Conservation (phyloP, 2,329 filamentous ascomycete genomes). For the Ceratocystis eucalypticola region DNA sequence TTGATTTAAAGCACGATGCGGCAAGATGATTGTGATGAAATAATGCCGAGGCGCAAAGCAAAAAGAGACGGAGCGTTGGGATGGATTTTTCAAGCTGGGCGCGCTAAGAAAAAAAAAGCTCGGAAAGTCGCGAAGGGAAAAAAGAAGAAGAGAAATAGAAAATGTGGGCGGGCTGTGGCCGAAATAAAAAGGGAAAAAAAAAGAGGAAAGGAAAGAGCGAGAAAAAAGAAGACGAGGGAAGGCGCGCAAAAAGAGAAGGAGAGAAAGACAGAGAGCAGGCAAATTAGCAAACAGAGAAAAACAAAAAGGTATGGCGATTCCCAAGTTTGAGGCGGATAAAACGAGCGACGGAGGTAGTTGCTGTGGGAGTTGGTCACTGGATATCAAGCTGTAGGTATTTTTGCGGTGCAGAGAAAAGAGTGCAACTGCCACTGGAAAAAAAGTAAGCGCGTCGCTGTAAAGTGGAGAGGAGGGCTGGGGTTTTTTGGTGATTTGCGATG, state of each 20-base stretch:
- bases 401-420: neutral
- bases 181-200: slow-evolving; percentile 3
- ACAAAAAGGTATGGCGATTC: neutral
- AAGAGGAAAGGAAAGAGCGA: neutral
- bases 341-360: slow-evolving; percentile 8
- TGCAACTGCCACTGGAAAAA: neutral
- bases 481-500: neutral
- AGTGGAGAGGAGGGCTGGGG: neutral
- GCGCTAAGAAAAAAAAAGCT: neutral
- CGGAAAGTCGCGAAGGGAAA: neutral
- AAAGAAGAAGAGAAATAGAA: neutral
- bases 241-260: neutral
- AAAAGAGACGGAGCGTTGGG: neutral
- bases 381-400: neutral
- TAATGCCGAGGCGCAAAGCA: neutral
- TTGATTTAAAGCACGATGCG: slow-evolving; percentile 5
- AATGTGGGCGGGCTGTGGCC: slow-evolving; percentile 7
- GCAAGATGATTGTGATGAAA: neutral
- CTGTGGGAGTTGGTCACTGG: neutral
- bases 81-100: neutral
- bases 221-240: neutral
- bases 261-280: neutral
- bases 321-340: neutral
- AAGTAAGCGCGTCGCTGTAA: slow-evolving; percentile 2
- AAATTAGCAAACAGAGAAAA: slow-evolving; percentile 3